phyloP scores from a whole-genome alignment of 306 rosid species.

The Quercus dentata region DNA sequence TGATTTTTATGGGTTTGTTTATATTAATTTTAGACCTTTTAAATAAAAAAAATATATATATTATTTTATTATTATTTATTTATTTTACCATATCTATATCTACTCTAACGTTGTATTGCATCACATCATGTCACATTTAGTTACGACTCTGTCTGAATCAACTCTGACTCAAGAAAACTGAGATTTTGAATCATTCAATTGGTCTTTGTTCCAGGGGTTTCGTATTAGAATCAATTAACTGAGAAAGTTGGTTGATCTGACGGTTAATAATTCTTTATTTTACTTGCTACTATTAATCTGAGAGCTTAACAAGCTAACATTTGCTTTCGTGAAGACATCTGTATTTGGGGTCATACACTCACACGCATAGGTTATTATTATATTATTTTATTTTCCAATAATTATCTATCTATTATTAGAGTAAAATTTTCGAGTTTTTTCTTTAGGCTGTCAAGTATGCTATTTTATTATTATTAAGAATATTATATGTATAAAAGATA shows the following conservation, averaged over 20 bases:
- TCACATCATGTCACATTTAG: slow-evolving; percentile 33
- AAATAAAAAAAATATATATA: too few species aligned
- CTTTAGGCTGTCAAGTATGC: too few species aligned
- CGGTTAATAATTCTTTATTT: background rate
- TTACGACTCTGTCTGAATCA: slow-evolving; percentile 3
- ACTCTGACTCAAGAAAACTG: background rate
- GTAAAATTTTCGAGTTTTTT: too few species aligned
- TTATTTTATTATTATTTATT: too few species aligned
- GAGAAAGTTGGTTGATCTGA: slow-evolving; percentile 37
- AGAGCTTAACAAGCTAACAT: background rate
- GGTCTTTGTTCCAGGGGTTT: slow-evolving; percentile 15
- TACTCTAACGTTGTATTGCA: background rate
- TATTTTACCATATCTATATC: background rate
- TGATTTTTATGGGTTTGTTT: background rate
- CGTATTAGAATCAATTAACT: slow-evolving; percentile 48
- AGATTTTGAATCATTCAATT: background rate
- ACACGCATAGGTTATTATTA: too few species aligned
- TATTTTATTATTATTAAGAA: too few species aligned
- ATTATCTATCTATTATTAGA: too few species aligned
- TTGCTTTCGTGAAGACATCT: background rate
- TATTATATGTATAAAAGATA: too few species aligned
- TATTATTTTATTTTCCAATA: too few species aligned
- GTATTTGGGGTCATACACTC: too few species aligned
- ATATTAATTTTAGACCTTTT: too few species aligned
- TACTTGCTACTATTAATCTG: background rate